A percentile compares a stretch with the other conserved stretches of the same genome.
Evolutionary conservation across 345 rosid genomes (phyloP).

Genomic region (Moringa oleifera): DNA sequence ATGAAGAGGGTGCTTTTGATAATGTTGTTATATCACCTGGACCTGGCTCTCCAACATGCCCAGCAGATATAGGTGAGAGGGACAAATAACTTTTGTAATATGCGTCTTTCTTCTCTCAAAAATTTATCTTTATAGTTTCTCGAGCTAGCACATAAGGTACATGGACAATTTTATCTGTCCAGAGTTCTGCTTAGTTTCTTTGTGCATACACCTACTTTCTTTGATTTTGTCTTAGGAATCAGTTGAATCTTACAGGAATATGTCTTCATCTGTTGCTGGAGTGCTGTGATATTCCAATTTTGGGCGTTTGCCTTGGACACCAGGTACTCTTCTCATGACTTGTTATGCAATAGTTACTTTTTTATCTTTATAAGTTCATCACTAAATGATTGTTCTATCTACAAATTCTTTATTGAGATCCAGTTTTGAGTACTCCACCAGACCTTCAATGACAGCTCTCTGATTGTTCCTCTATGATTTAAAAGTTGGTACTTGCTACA

Average conservation of each 20-base stretch:
- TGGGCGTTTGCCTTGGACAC: slow-evolving; percentile 95
- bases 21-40: slow-evolving; percentile 95
- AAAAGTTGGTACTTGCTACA: neutral
- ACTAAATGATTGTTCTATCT: neutral
- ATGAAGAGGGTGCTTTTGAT: slow-evolving; percentile 69
- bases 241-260: slow-evolving; percentile 54
- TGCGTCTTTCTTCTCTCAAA: neutral
- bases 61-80: slow-evolving; percentile 70
- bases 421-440: neutral
- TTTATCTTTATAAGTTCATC: neutral
- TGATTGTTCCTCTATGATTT: slow-evolving; percentile 6
- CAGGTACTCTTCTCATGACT: slow-evolving; percentile 44
- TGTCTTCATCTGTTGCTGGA: slow-evolving; percentile 79
- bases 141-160: neutral
- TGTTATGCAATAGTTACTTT: neutral
- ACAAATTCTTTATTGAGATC: neutral
- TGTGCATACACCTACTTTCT: slow-evolving; percentile 10
- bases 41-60: slow-evolving; percentile 88
- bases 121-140: neutral
- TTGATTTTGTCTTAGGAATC: slow-evolving; percentile 16
- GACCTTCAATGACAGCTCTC: neutral
- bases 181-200: slow-evolving; percentile 1
- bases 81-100: neutral
- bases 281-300: slow-evolving; percentile 80
- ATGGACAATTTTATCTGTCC: slow-evolving; percentile 5